Evolutionary conservation across 2,329 filamentous ascomycete species (phyloP), one percentile per base, ranked within the genome.

Genomic region (Beauveria medogensis): DNA sequence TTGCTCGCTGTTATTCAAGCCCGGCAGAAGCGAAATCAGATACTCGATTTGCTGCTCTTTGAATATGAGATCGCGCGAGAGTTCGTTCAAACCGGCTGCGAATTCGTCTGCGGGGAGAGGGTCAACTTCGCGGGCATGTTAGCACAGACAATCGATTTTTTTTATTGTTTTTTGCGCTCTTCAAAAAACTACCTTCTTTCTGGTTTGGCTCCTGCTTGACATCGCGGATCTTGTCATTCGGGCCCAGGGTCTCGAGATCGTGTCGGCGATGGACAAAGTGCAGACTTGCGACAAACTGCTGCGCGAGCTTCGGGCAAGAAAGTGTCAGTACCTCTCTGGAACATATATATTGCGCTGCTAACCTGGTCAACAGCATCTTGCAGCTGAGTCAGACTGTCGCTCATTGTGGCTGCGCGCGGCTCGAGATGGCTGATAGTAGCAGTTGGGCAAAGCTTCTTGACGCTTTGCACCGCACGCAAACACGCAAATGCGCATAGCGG

Each of bases 351-450:
- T 1, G 34, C 7, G 24, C 10, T 24, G 28, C 74, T 60, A 76
- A 90, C 90, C 81, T 92, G 86, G 69, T 94, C 90, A 63, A 93
- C 84, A 73, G 89, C 87, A 77, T 94, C 90, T 74, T 95, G 91
- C 62, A 94, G 80, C 73, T 94, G 90, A 1, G 91, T 93, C 62
- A 95, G 80, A 64, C 88, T 81, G 71, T 95, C 91, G 30, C 82
- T 82, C 86, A 91, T 91, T 7, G 65, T 73, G 64, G n/a, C 3
- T 37, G 57, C 57, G 28, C 47, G n/a, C 10, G 24, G 37, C 30
- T 59, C 14, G 28, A 41, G 18, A 50, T 26, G 22, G 10, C n/a
- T 12, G 8, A 20, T 16, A 16, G 22, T 28, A 34, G 12, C 28
- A 28, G 30, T 18, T 43, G 22, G n/a, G 30, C 20, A 40, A 51